phyloP scores from a whole-genome alignment of 2,329 filamentous ascomycete genomes.

The Colletotrichum lupini region DNA sequence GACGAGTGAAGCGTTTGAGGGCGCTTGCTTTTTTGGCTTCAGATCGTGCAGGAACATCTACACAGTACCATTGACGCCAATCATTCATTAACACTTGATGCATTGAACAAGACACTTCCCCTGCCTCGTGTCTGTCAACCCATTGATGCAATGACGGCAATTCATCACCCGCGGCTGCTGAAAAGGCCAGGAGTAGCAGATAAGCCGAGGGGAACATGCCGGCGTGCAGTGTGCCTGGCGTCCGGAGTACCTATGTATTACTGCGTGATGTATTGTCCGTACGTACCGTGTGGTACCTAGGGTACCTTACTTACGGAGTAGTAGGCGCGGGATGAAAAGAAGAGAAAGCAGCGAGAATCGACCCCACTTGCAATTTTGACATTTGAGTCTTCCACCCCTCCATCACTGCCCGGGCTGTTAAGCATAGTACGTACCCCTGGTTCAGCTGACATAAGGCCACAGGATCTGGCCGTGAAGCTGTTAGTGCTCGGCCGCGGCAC shows the following conservation, averaged over 20 bases:
- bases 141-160: neutral
- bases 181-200: neutral
- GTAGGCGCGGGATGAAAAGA: neutral
- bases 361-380: slow-evolving; percentile 22
- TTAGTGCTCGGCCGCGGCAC: neutral
- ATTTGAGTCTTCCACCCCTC: neutral
- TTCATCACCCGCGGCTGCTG: neutral
- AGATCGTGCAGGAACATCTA: neutral
- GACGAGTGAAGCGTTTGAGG: neutral
- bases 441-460: neutral
- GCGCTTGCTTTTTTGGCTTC: slow-evolving; percentile 8
- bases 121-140: neutral
- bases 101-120: neutral
- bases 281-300: too few relatives aligned
- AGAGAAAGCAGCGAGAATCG: neutral
- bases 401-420: too few relatives aligned
- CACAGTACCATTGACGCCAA: neutral
- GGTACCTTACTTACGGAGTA: too few relatives aligned
- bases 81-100: neutral
- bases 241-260: too few relatives aligned
- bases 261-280: too few relatives aligned
- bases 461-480: neutral
- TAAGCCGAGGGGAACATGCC: neutral
- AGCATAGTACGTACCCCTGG: neutral
- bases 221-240: too few relatives aligned